Evolutionary conservation across 805 yeast genomes (phyloP), one percentile per base, ranked within the genome.

Genomic region (Yamadazyma takamatsuzukensis): DNA sequence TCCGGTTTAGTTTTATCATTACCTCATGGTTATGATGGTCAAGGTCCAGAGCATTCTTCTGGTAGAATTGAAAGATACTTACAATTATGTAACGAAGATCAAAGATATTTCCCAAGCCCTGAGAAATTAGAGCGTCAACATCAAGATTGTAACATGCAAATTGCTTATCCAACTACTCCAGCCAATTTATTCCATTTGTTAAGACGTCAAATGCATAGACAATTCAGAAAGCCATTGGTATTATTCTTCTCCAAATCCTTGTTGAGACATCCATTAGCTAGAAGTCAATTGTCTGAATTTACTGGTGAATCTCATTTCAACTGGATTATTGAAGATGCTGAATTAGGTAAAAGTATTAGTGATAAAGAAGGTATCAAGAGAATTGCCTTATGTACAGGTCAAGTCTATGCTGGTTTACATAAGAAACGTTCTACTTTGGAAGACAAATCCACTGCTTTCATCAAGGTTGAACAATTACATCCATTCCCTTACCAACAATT

Each of bases 11-110:
- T 93, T 23, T 68, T 93, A 49, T 86, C 97, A 3, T 75, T 93
- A 65, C 99, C 99, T 37, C 99, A 93, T 61, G 99, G 99, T 70
- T 93, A 89, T 63, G 99, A 93, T 61, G 99, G 99, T 48, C 98
- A 93, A 72, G 99, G 99, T 54, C 97, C 99, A 47, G 99, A 93
- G 72, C 99, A 93, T 69, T 93, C 98, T 17, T 85, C 96, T 36
- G 97, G 95, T 54, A 83, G 97, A 76, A 66, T 93, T 34, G 99
- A 93, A 72, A 82, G 99, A 72, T 93, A 88, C 70, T 74, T 93
- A 64, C 96, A 86, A 71, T 68, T 93, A 57, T 83, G 96, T 56
- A 89, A 89, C 60, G 99, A 93, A 70, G 98, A 93, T 63, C 87
- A 86, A 53, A 83, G 97, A 68, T 67, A 56, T 52, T 93, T 86